phyloP scores from a whole-genome alignment of 2,329 filamentous ascomycete genomes.

The Sordariomycetes sp. region DNA sequence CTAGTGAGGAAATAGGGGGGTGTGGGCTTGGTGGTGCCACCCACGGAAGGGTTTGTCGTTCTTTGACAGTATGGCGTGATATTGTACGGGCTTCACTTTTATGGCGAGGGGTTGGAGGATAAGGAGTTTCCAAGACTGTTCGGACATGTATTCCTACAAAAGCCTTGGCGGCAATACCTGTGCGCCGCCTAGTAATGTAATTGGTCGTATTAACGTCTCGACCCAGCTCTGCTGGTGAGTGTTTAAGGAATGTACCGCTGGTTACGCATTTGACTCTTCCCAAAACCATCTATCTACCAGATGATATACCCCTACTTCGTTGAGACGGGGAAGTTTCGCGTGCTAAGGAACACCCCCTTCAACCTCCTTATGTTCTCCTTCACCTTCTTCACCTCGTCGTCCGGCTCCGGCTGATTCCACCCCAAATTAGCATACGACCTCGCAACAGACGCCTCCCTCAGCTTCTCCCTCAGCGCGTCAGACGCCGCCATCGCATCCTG shows the following conservation, averaged over 20 bases:
- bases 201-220: too few species aligned
- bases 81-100: too few species aligned
- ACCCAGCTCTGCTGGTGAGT: too few species aligned
- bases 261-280: neutral
- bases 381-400: slow-evolving; percentile 62
- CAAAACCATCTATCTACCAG: neutral
- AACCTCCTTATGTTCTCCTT: slow-evolving; percentile 68
- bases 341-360: slow-evolving; percentile 67
- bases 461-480: slow-evolving; percentile 52
- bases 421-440: slow-evolving; percentile 1
- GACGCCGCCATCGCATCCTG: slow-evolving; percentile 40
- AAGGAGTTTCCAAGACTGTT: too few species aligned
- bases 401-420: slow-evolving; percentile 38
- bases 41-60: neutral
- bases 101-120: too few species aligned
- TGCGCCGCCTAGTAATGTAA: too few species aligned
- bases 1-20: neutral
- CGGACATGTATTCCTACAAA: too few species aligned
- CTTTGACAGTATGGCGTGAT: too few species aligned
- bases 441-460: slow-evolving; percentile 42
- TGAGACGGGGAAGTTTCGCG: slow-evolving; percentile 58
- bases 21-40: neutral
- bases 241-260: too few species aligned
- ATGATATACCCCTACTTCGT: slow-evolving; percentile 14
- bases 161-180: too few species aligned